Percentiles rank a stretch among this genome's conserved stretches.
phyloP scores from a whole-genome alignment of 1,284 basidiomycete species.

The Malassezia japonica region DNA sequence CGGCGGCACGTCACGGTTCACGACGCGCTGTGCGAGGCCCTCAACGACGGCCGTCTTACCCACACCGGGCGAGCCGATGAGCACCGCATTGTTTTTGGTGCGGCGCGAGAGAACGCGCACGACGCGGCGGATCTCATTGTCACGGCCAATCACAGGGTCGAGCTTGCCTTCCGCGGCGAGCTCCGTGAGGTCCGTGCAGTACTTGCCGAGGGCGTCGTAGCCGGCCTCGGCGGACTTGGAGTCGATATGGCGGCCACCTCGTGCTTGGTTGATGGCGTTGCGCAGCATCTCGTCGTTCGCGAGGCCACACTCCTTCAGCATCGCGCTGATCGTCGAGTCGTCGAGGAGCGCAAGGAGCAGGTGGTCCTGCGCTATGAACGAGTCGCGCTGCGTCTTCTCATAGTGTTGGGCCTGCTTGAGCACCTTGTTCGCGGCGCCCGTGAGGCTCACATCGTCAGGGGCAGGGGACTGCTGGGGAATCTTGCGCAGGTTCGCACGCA shows the following conservation, averaged over 20 bases:
- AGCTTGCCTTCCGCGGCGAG: conserved; percentile 52
- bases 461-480: conserved; percentile 41
- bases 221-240: conserved; percentile 58
- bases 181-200: conserved; percentile 55
- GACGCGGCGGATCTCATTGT: conserved; percentile 44
- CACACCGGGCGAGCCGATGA: conserved; percentile 58
- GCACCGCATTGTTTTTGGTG: conserved; percentile 83
- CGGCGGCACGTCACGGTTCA: conserved; percentile 90
- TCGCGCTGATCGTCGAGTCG: conserved; percentile 58
- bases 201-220: conserved; percentile 49
- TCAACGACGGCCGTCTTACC: conserved; percentile 69
- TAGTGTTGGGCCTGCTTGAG: conserved; percentile 36
- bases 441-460: conserved; percentile 39
- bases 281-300: conserved; percentile 62
- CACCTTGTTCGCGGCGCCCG: conserved; percentile 30
- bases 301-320: conserved; percentile 66
- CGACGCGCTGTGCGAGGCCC: conserved; percentile 88
- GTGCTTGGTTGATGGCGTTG: conserved; percentile 67
- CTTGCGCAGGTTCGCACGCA: conserved; percentile 35
- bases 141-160: conserved; percentile 55
- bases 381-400: conserved; percentile 59
- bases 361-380: conserved; percentile 84
- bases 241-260: conserved; percentile 72
- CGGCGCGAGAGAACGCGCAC: conserved; percentile 50
- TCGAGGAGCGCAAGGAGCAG: conserved; percentile 66